Evolutionary conservation across 2,329 filamentous ascomycete species (phyloP).

Genomic region (Cladophialophora chaetospira): DNA sequence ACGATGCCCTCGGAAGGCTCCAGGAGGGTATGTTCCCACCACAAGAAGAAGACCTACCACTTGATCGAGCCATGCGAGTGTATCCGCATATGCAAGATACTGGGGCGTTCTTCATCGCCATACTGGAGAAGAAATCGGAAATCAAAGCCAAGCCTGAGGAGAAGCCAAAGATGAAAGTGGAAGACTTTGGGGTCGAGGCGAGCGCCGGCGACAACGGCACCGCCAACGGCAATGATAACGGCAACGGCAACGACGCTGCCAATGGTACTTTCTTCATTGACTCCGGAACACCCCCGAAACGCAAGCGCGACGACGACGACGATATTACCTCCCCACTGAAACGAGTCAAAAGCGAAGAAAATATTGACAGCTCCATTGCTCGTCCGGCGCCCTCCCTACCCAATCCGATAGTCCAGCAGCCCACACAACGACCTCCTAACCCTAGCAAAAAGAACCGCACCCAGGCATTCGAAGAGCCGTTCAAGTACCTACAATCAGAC

Average conservation of each 20-base stretch:
- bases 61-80: conserved; percentile 89
- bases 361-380: neutral
- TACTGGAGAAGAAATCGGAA: conserved; percentile 87
- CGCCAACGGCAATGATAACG: conserved; percentile 19
- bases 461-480: conserved; percentile 78
- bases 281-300: conserved; percentile 18
- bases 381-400: neutral
- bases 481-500: conserved; percentile 74
- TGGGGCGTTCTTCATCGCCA: conserved; percentile 95
- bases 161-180: conserved; percentile 39
- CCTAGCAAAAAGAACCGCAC: conserved; percentile 42
- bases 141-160: conserved; percentile 76
- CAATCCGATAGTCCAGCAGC: neutral
- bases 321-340: conserved; percentile 17
- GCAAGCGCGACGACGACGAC: conserved; percentile 25
- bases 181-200: conserved; percentile 26
- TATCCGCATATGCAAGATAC: conserved; percentile 97
- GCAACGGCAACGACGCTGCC: conserved; percentile 15
- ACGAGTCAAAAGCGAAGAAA: conserved; percentile 27
- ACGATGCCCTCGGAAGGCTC: conserved; percentile 65
- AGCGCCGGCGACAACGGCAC: conserved; percentile 34
- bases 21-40: conserved; percentile 82
- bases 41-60: conserved; percentile 64
- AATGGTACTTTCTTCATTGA: conserved; percentile 39
- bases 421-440: neutral